Evolutionary conservation across 768 basidiomycete species (phyloP).

Genomic region (Boletales sp.): DNA sequence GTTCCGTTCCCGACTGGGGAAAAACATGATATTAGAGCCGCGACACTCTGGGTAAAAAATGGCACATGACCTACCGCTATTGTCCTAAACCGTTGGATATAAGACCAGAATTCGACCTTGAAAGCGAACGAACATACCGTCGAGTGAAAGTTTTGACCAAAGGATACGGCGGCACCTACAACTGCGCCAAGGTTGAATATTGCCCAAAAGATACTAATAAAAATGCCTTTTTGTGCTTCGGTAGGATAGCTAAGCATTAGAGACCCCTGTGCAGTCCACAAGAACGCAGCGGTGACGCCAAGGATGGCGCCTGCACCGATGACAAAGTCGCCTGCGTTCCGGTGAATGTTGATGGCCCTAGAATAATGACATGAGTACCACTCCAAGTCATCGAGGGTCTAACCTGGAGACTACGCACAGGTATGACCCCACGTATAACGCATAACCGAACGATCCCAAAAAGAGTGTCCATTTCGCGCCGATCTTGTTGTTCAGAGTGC

Average conservation of each 20-base stretch:
- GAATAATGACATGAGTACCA: neutral
- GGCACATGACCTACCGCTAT: constrained; percentile 20
- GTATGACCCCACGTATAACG: constrained; percentile 69
- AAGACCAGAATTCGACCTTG: neutral
- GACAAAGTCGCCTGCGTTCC: constrained; percentile 55
- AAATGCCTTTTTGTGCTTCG: constrained; percentile 68
- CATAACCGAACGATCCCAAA: constrained; percentile 69
- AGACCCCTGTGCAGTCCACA: constrained; percentile 79
- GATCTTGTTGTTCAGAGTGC: constrained; percentile 76
- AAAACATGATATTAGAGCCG: neutral
- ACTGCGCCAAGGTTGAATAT: constrained; percentile 82
- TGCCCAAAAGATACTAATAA: constrained; percentile 74
- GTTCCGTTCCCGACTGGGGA: constrained; percentile 63
- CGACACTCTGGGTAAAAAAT: neutral
- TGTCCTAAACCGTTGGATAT: constrained; percentile 12
- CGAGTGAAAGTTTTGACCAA: constrained; percentile 68
- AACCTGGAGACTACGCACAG: constrained; percentile 41
- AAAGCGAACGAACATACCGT: constrained; percentile 36
- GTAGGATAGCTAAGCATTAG: constrained; percentile 80
- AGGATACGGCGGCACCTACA: constrained; percentile 67
- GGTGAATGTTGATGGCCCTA: constrained; percentile 69
- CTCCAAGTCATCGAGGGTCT: neutral
- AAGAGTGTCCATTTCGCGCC: constrained; percentile 69
- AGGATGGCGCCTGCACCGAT: constrained; percentile 68
- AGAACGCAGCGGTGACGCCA: constrained; percentile 62